Base-by-base conservation (phyloP, 1,139 yeast species). In the Arxiozyma telluris region DNA sequence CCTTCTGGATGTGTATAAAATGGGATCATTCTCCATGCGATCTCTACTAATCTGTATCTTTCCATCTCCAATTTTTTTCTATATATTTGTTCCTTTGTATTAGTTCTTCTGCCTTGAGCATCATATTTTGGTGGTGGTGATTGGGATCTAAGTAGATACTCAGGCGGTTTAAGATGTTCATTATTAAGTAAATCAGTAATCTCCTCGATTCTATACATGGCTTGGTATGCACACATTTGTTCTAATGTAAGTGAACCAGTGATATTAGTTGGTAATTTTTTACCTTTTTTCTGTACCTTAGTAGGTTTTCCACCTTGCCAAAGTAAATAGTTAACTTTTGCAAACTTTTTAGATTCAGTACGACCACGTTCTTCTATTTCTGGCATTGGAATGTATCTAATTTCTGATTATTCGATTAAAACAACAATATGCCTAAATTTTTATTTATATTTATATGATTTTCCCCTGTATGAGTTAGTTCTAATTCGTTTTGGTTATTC, bases 101-200 rank as follows among this genome's bases (percentile, higher is more conserved):
- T 93, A 18, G 81, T 81, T 64, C 98, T 83, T 65, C 82, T 83
- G 52, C 99, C 99, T 34, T 75, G 71, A 44, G 76, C 70, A 71
- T 94, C 98, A 69, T 93, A 94, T 58, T 80, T 81, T 1, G 98
- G 98, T 7, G 97, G 93, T 0, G 98, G 98, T 5, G 96, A 87
- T 0, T 93, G 91, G 1, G 94, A 89, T 59, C 90, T 68, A 22
- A 64, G 64, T 15, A 60, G 67, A 59, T 63, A 62, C 12, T 54
- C 59, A 1, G 74, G 73, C 1, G 72, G 71, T 9, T 57, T 59
- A 5, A 71, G 55, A 48, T 47, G 42, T 8, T 79, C 81, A 49
- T 75, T 73, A 23, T 76, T 74, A 27, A 78, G 73, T 44, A 86
- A 74, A 58, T 79, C 80, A 0, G 81, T 74, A 52, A 91, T 83